Percentiles rank a stretch among this genome's conserved stretches.
Evolutionary conservation across 495 filamentous ascomycete species (phyloP).

Genomic region (Penicillium egyptiacum): DNA sequence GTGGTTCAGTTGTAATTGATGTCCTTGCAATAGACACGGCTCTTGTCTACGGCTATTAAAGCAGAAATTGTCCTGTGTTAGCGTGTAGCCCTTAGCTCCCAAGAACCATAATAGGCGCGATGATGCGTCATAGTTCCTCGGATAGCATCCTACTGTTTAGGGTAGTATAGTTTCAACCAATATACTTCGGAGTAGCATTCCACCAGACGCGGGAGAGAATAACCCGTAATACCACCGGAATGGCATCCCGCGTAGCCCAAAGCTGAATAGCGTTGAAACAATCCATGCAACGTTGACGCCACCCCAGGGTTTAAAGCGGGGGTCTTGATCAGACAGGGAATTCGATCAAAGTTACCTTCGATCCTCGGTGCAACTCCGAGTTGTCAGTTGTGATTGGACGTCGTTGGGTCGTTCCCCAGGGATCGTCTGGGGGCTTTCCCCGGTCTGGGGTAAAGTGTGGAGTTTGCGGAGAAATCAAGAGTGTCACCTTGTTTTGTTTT

Average conservation of each 20-base stretch:
- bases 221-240: conserved; percentile 7
- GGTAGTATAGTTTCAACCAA: not conserved
- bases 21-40: not conserved
- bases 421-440: conserved; percentile 9
- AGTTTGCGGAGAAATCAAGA: conserved; percentile 8
- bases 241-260: not conserved
- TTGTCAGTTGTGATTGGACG: not conserved
- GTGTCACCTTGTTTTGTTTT: conserved; percentile 6
- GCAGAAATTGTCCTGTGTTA: not conserved
- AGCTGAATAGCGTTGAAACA: not conserved
- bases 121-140: no score
- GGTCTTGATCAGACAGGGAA: not conserved
- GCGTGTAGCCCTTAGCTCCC: no score
- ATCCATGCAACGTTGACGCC: conserved; percentile 11
- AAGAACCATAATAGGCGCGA: no score
- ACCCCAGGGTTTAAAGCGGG: conserved; percentile 2
- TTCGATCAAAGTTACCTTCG: not conserved
- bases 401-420: not conserved
- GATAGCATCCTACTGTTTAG: not conserved
- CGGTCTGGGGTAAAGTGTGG: conserved; percentile 12
- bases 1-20: not conserved
- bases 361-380: conserved; percentile 5
- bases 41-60: not conserved
- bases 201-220: conserved; percentile 4
- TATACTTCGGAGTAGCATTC: not conserved